Evolutionary conservation across 129 eudicot genomes (phyloP), one percentile per base, ranked within the genome.

Genomic region (Silybum marianum): DNA sequence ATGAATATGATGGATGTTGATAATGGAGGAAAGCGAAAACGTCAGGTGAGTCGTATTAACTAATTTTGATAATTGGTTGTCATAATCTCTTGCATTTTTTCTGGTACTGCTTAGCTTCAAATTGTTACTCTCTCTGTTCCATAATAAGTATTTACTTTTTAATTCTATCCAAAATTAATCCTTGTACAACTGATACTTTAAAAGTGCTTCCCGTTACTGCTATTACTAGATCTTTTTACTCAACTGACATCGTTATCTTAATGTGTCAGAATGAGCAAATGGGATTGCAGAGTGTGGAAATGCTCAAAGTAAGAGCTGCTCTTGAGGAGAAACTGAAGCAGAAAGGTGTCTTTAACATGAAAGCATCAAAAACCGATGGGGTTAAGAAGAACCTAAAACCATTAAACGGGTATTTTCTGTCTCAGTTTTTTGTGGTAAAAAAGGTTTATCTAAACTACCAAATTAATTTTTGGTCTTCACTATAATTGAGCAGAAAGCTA

Each of bases 291-390:
- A 95, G 99, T 84, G 87, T 79, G 83, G 89, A 92, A 86, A 95
- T 95, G 99, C 85, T 95, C 72, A 93, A 91, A 84, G 86, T 93
- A 39, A 91, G 99, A 84, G 97, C 99, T 72, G 91, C 93, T 24
- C 97, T 93, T 3, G 99, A 95, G 89, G 97, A 95, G 77, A 95
- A 90, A 83, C 78, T 95, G 84, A 95, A 86, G 88, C 93, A 91
- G 77, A 91, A 87, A 87, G 96, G 97, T 36, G 87, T 94, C 22
- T 86, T 80, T 74, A 84, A 81, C 82, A 84, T 90, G 32, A 83
- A 85, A 24, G 86, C 87, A 46, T 75, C 90, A 84, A 92, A 89
- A 82, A 71, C 76, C 22, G 75, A 78, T 18, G 73, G 74, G 23
- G 60, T 14, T 58, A 86, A 84, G 67, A 87, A 87, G 86, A 82